These are phyloP conservation scores for Furcasterigmium furcatum DNA, from an alignment of 2,329 filamentous ascomycete genomes.

Conservation along the genomic window DNA sequence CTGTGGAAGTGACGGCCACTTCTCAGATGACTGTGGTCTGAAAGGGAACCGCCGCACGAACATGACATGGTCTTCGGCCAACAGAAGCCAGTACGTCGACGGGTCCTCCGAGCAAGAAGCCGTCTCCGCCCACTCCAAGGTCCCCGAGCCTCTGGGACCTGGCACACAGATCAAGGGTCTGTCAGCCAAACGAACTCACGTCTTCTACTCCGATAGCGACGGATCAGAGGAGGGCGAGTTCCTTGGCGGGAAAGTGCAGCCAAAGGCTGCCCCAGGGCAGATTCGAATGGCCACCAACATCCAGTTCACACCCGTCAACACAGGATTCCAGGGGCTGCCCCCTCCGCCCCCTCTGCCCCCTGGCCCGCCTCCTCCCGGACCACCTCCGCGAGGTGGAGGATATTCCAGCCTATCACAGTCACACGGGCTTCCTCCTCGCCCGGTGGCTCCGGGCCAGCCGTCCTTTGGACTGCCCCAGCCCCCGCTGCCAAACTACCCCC, in stretches of 20 bases:
- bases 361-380: conserved; percentile 29
- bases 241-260: conserved; percentile 30
- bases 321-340: conserved; percentile 22
- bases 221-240: conserved; percentile 42
- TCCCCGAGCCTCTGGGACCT: conserved; percentile 17
- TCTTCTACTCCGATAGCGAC: conserved; percentile 44
- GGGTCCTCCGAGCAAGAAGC: conserved; percentile 32
- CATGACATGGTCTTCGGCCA: conserved; percentile 50
- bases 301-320: conserved; percentile 20
- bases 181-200: conserved; percentile 30
- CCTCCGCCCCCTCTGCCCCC: conserved; percentile 36
- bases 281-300: conserved; percentile 38
- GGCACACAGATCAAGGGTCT: conserved; percentile 25
- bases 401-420: conserved; percentile 12
- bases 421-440: conserved; percentile 7
- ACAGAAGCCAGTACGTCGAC: conserved; percentile 47
- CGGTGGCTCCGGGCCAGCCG: conserved; percentile 1
- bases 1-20: conserved; percentile 54
- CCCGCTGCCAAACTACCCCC: neutral
- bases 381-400: conserved; percentile 16
- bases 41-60: conserved; percentile 19
- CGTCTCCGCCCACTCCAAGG: conserved; percentile 25
- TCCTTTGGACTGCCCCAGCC: no score
- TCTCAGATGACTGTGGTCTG: conserved; percentile 49
- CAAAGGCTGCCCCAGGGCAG: conserved; percentile 23